A percentile compares a stretch with the other conserved stretches of the same genome.
phyloP scores from a whole-genome alignment of 2,329 filamentous ascomycete genomes.

The Cladosporium velox region DNA sequence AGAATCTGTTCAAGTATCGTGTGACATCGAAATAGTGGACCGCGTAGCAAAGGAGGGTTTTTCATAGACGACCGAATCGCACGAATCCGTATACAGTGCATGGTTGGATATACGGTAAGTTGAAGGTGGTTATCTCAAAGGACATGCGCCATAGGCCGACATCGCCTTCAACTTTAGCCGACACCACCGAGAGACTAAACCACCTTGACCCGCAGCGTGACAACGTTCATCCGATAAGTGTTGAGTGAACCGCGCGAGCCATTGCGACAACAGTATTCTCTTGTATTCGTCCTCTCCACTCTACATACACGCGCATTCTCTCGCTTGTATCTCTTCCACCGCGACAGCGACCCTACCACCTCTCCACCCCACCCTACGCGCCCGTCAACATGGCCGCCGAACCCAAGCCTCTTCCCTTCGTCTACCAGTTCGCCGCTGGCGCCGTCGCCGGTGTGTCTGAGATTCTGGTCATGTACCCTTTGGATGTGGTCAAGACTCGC shows the following conservation, averaged over 20 bases:
- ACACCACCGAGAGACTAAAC: conserved; percentile 5
- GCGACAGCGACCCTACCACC: conserved; percentile 5
- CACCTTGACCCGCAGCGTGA: background rate
- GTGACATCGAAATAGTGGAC: no score
- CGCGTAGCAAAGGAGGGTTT: no score
- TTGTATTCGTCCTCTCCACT: background rate
- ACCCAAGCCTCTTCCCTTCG: conserved; percentile 80
- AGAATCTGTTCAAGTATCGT: background rate
- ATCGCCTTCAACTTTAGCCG: conserved; percentile 5
- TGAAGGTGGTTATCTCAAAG: background rate
- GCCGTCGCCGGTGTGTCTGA: conserved; percentile 98
- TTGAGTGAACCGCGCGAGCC: conserved; percentile 3
- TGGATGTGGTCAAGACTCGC: conserved; percentile 98
- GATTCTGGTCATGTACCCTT: conserved; percentile 75
- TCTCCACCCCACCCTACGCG: conserved; percentile 16
- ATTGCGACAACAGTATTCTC: conserved; percentile 7
- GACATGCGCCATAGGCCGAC: background rate
- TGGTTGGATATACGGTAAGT: background rate
- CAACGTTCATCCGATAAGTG: conserved; percentile 12
- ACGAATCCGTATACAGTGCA: background rate
- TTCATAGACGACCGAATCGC: background rate
- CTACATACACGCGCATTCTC: background rate
- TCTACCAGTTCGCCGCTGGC: conserved; percentile 95
- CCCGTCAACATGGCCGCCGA: conserved; percentile 45
- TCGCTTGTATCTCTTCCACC: background rate